phyloP scores from a whole-genome alignment of 2,329 filamentous ascomycete species.

The Conoideocrella luteorostrata region DNA sequence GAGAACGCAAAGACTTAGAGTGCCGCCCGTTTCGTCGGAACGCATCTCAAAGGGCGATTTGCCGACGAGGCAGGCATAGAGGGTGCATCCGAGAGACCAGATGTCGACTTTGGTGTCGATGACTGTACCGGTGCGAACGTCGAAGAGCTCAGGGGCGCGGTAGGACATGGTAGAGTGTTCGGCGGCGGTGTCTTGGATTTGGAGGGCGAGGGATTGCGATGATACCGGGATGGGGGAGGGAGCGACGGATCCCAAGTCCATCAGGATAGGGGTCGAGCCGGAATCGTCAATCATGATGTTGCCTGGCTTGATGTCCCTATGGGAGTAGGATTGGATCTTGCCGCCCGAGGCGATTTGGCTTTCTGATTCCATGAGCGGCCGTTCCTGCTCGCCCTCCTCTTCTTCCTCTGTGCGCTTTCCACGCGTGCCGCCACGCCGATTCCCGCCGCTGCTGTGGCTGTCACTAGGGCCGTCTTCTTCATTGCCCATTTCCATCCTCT shows the following conservation, averaged over 20 bases:
- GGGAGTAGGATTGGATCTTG: slow-evolving; percentile 74
- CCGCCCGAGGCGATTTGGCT: slow-evolving; percentile 55
- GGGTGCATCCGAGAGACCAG: slow-evolving; percentile 95
- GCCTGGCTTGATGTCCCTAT: slow-evolving; percentile 93
- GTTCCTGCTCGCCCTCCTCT: slow-evolving; percentile 67
- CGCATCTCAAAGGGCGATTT: slow-evolving; percentile 96
- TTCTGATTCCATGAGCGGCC: slow-evolving; percentile 77
- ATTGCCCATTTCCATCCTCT: slow-evolving; percentile 48
- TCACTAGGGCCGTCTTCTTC: slow-evolving; percentile 32
- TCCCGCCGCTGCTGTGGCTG: slow-evolving; percentile 16
- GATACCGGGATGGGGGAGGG: slow-evolving; percentile 85
- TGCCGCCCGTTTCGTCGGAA: slow-evolving; percentile 92
- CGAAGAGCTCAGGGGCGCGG: slow-evolving; percentile 93
- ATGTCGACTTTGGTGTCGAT: slow-evolving; percentile 98
- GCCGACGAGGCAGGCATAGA: slow-evolving; percentile 92
- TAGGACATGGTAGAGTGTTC: slow-evolving; percentile 99
- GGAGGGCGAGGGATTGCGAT: slow-evolving; percentile 80
- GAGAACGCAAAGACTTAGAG: slow-evolving; percentile 83
- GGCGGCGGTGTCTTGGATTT: slow-evolving; percentile 88
- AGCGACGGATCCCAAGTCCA: slow-evolving; percentile 92
- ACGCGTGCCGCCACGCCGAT: slow-evolving; percentile 26
- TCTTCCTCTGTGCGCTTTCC: slow-evolving; percentile 52
- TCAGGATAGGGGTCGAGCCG: slow-evolving; percentile 82
- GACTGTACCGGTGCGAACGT: slow-evolving; percentile 86
- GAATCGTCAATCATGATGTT: slow-evolving; percentile 99